These are phyloP conservation scores for California macrophylla DNA, from an alignment of 441 rosid genomes.

Conservation along the genomic window DNA sequence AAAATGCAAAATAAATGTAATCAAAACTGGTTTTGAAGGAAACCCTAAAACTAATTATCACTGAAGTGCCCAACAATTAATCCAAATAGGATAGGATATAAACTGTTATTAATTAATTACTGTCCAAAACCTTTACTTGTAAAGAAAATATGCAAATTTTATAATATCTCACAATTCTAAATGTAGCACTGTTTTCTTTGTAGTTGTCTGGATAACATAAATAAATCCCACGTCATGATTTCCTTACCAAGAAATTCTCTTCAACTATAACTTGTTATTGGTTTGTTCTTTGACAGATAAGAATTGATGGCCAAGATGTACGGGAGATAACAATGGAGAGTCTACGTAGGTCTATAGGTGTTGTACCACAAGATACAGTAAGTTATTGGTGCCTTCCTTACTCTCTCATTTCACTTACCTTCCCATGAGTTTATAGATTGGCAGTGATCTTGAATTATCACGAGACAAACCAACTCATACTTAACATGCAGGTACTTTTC, in stretches of 20 bases:
- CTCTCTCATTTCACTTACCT: neutral
- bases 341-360: slow-evolving; percentile 67
- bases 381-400: slow-evolving; percentile 19
- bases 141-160: neutral
- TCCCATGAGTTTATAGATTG: neutral
- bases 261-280: neutral
- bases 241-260: neutral
- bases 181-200: neutral
- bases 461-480: slow-evolving; percentile 18
- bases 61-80: neutral
- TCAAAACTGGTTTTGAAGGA: neutral
- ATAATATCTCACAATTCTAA: neutral
- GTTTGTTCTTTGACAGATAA: slow-evolving; percentile 39
- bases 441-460: slow-evolving; percentile 9
- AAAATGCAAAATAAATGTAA: neutral
- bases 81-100: neutral
- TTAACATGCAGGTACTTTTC: slow-evolving; percentile 68
- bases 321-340: slow-evolving; percentile 66
- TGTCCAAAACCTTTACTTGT: neutral
- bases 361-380: slow-evolving; percentile 98
- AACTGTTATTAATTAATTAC: neutral
- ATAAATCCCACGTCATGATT: neutral
- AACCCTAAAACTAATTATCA: neutral
- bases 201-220: neutral
- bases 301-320: slow-evolving; percentile 82